Evolutionary conservation across 495 filamentous ascomycete species (phyloP).

Genomic region (Penicillium lagena): DNA sequence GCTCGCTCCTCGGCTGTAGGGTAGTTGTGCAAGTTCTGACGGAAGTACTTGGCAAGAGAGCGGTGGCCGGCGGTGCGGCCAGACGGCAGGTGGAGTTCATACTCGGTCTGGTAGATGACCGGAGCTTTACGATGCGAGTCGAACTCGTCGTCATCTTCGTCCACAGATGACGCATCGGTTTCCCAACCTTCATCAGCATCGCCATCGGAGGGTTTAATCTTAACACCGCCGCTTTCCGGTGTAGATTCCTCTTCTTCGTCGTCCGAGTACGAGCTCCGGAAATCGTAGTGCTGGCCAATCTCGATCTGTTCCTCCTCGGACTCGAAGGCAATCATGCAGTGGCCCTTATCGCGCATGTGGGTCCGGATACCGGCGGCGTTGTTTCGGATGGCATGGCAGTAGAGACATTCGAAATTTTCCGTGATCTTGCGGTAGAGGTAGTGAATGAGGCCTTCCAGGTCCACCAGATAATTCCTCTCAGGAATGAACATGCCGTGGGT

Average conservation of each 20-base stretch:
- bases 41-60: constrained; percentile 76
- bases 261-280: constrained; percentile 89
- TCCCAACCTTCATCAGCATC: constrained; percentile 73
- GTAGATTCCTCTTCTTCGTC: constrained; percentile 45
- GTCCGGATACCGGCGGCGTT: constrained; percentile 73
- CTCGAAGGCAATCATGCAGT: constrained; percentile 93
- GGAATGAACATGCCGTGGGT: constrained; percentile 96
- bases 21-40: constrained; percentile 85
- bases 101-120: constrained; percentile 75
- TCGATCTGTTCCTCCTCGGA: constrained; percentile 87
- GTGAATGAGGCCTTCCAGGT: constrained; percentile 74
- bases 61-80: constrained; percentile 89
- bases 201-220: constrained; percentile 30
- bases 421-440: constrained; percentile 70
- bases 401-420: constrained; percentile 73
- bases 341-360: constrained; percentile 94
- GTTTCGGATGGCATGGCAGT: constrained; percentile 72
- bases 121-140: constrained; percentile 50
- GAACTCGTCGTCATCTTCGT: constrained; percentile 40
- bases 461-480: constrained; percentile 70
- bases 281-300: constrained; percentile 98
- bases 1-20: constrained; percentile 60
- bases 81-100: constrained; percentile 88
- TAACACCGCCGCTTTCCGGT: constrained; percentile 31
- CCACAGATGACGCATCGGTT: constrained; percentile 81